These are phyloP conservation scores for Colletotrichum salicis DNA, from an alignment of 2,329 filamentous ascomycete genomes.

Conservation along the genomic window DNA sequence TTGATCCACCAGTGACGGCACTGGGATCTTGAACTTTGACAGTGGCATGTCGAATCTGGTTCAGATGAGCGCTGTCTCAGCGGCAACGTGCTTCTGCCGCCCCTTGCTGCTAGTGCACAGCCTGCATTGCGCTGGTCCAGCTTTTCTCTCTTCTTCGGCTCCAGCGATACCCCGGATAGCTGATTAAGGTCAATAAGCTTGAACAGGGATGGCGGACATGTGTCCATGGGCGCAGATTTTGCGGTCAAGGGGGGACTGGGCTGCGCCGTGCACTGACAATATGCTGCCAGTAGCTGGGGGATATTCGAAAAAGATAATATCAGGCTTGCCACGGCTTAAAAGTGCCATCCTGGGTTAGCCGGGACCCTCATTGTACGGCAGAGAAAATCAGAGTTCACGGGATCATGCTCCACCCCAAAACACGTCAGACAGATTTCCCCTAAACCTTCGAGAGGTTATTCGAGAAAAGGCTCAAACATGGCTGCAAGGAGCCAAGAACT, in stretches of 20 bases:
- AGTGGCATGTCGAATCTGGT: conserved; percentile 1
- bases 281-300: neutral
- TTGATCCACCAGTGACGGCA: conserved; percentile 7
- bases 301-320: neutral
- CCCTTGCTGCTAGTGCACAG: neutral
- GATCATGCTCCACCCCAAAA: neutral
- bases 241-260: neutral
- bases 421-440: neutral
- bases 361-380: neutral
- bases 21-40: neutral
- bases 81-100: neutral
- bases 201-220: neutral
- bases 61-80: neutral
- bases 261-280: neutral
- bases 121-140: neutral
- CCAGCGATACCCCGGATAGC: conserved; percentile 21
- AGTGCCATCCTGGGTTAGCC: neutral
- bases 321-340: neutral
- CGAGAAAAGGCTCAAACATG: conserved; percentile 7
- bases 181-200: conserved; percentile 9
- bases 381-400: neutral
- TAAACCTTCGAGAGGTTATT: neutral
- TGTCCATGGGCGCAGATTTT: neutral
- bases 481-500: neutral
- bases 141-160: neutral